Percentiles rank a stretch among this genome's conserved stretches.
Evolutionary conservation across 2,329 filamentous ascomycete genomes (phyloP).

Genomic region (Hymenotorrendiella dingleyae): DNA sequence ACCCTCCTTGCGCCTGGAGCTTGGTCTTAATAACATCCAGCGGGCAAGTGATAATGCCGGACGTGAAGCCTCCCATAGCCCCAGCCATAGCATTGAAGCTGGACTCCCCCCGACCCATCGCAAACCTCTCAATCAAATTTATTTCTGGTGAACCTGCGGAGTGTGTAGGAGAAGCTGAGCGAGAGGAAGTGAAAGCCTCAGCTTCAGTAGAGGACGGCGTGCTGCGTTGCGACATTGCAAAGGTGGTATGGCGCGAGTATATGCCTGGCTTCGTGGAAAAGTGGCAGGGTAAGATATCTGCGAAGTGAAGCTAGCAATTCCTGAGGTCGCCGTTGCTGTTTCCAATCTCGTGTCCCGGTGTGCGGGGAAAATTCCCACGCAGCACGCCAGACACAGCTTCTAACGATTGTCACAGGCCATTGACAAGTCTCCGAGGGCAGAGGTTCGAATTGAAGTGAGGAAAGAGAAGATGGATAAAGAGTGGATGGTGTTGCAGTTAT

Average conservation of each 20-base stretch:
- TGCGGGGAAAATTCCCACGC: slow-evolving; percentile 54
- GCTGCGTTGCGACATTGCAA: slow-evolving; percentile 40
- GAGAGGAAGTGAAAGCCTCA: slow-evolving; percentile 23
- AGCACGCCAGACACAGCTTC: slow-evolving; percentile 47
- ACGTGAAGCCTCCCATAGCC: slow-evolving; percentile 84
- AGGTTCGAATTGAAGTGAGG: not conserved
- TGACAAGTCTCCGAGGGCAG: slow-evolving; percentile 33
- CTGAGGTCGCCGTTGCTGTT: slow-evolving; percentile 18
- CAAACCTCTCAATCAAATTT: slow-evolving; percentile 50
- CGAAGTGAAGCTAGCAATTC: slow-evolving; percentile 12
- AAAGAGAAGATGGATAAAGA: not conserved
- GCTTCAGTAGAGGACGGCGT: slow-evolving; percentile 30
- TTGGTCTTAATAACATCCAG: slow-evolving; percentile 99
- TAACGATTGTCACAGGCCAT: slow-evolving; percentile 54
- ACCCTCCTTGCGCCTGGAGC: slow-evolving; percentile 88
- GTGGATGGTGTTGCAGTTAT: not conserved
- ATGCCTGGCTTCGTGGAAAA: slow-evolving; percentile 34
- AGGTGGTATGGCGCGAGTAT: slow-evolving; percentile 31
- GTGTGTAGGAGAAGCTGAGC: slow-evolving; percentile 18
- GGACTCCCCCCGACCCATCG: slow-evolving; percentile 49
- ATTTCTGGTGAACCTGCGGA: slow-evolving; percentile 15
- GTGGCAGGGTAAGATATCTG: slow-evolving; percentile 34
- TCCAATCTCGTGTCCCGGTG: slow-evolving; percentile 40
- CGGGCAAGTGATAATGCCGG: slow-evolving; percentile 90
- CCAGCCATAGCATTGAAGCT: slow-evolving; percentile 81